Conservation (phyloP, 371 early-diverging fungal species). For the Ecytonucleospora hepatopenaei region DNA sequence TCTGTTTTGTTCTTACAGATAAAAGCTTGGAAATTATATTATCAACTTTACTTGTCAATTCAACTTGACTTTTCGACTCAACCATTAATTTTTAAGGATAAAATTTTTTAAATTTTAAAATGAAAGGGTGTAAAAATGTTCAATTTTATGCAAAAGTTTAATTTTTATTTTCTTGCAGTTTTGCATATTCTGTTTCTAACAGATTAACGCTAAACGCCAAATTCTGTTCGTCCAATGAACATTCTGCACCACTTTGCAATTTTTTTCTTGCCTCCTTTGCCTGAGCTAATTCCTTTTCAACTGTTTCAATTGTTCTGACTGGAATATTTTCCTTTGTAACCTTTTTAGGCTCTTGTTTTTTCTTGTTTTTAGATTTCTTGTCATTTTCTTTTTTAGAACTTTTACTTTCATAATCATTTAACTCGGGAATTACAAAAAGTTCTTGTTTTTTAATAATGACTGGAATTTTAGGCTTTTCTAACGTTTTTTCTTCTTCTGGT, state of each 20-base stretch:
- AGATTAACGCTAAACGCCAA: slow-evolving; percentile 20
- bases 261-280: slow-evolving; percentile 37
- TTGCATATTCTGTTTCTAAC: slow-evolving; percentile 28
- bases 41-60: slow-evolving; percentile 37
- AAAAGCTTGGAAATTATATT: slow-evolving; percentile 56
- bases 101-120: not conserved
- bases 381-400: not conserved
- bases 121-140: not conserved
- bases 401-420: not conserved
- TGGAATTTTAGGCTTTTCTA: slow-evolving; percentile 29
- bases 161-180: not conserved
- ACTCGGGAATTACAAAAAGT: slow-evolving; percentile 43
- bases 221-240: slow-evolving; percentile 43
- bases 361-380: slow-evolving; percentile 4
- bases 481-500: slow-evolving; percentile 18
- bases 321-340: slow-evolving; percentile 6
- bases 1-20: slow-evolving; percentile 76
- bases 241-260: slow-evolving; percentile 37
- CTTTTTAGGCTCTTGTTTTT: slow-evolving; percentile 11
- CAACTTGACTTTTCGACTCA: not conserved
- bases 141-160: not conserved
- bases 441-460: slow-evolving; percentile 8
- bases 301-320: slow-evolving; percentile 15
- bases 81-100: not conserved
- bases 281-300: slow-evolving; percentile 42